Evolutionary conservation across 768 basidiomycete genomes (phyloP).

Genomic region (Macrocybe gigantea): DNA sequence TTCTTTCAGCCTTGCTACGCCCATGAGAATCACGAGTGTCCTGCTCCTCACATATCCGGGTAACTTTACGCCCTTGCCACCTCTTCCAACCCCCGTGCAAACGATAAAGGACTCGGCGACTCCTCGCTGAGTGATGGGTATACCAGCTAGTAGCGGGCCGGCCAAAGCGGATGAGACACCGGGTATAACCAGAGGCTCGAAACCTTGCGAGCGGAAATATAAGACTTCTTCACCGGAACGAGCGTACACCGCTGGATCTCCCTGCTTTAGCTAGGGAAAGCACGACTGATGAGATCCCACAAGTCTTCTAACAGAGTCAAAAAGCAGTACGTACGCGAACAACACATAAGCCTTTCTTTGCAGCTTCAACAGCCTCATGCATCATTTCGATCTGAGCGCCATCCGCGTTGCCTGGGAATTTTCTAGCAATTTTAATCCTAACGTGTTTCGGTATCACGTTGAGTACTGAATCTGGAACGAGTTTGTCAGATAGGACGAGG

Average conservation of each 20-base stretch:
- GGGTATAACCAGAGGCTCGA: constrained; percentile 80
- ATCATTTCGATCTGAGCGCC: constrained; percentile 94
- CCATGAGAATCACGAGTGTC: constrained; percentile 89
- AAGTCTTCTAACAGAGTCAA: background rate
- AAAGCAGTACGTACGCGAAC: constrained; percentile 58
- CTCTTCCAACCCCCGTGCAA: constrained; percentile 90
- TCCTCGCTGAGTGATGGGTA: constrained; percentile 94
- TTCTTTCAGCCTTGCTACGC: constrained; percentile 77
- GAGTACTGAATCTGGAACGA: constrained; percentile 87
- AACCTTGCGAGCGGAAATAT: constrained; percentile 83
- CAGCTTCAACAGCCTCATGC: constrained; percentile 84
- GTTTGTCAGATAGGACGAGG: constrained; percentile 91
- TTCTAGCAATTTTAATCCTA: constrained; percentile 84
- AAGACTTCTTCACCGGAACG: constrained; percentile 93
- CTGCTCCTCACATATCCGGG: constrained; percentile 82
- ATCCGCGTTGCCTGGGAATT: constrained; percentile 97
- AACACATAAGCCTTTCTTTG: constrained; percentile 73
- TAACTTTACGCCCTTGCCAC: constrained; percentile 76
- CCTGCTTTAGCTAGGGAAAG: constrained; percentile 78
- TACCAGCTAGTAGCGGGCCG: constrained; percentile 83
- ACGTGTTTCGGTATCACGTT: constrained; percentile 70
- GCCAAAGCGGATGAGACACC: constrained; percentile 89
- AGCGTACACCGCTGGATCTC: constrained; percentile 93
- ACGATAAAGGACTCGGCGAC: constrained; percentile 86
- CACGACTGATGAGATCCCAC: no score